phyloP scores from a whole-genome alignment of 164 flowering plant species.

The Buxus sempervirens region DNA sequence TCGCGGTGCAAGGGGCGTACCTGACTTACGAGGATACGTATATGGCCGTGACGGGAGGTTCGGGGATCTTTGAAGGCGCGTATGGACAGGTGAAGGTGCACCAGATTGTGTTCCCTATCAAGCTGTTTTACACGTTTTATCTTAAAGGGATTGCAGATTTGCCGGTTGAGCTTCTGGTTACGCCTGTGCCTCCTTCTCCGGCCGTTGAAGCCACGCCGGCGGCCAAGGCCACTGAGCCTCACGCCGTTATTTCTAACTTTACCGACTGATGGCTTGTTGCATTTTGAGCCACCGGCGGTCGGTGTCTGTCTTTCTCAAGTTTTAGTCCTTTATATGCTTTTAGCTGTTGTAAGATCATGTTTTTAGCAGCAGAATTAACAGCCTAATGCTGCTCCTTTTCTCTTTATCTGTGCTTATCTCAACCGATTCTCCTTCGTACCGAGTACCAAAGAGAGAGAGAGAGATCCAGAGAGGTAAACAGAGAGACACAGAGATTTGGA shows the following conservation, averaged over 20 bases:
- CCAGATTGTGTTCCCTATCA: slow-evolving; percentile 61
- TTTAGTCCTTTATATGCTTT: too few relatives aligned
- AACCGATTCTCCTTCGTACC: too few relatives aligned
- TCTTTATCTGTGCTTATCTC: too few relatives aligned
- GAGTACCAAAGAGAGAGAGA: too few relatives aligned
- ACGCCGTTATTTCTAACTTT: slow-evolving; percentile 38
- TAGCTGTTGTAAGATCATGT: too few relatives aligned
- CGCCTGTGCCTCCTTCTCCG: slow-evolving; percentile 47
- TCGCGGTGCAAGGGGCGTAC: slow-evolving; percentile 66
- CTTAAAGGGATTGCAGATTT: slow-evolving; percentile 53
- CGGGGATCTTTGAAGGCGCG: slow-evolving; percentile 62
- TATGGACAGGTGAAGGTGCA: slow-evolving; percentile 58
- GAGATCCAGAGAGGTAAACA: too few relatives aligned
- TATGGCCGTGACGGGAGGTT: slow-evolving; percentile 68
- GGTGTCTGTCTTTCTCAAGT: too few relatives aligned
- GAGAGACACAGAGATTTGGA: too few relatives aligned
- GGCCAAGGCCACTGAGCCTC: slow-evolving; percentile 59
- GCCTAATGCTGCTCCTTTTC: too few relatives aligned
- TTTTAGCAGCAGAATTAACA: too few relatives aligned
- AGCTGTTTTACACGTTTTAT: slow-evolving; percentile 63
- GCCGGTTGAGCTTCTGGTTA: slow-evolving; percentile 46
- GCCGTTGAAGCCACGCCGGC: slow-evolving; percentile 53
- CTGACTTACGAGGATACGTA: slow-evolving; percentile 58
- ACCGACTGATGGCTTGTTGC: slow-evolving; percentile 36
- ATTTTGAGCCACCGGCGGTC: too few relatives aligned